A percentile compares a stretch with the other conserved stretches of the same genome.
Evolutionary conservation across 192 early-diverging fungal species (phyloP).

Genomic region (Coemansia sp.): DNA sequence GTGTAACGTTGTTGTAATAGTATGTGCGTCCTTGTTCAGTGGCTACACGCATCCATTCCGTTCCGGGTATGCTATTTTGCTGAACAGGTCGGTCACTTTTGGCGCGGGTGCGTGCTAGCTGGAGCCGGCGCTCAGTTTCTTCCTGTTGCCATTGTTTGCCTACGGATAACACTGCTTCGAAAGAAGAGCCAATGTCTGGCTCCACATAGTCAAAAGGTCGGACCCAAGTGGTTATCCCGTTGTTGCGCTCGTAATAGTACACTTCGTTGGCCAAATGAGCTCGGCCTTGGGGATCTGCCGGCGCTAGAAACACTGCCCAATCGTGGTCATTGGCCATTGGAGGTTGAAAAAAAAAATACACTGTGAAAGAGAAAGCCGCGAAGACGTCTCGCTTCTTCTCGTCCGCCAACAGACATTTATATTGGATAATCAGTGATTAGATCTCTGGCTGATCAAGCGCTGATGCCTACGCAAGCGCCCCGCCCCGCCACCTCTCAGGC

Average conservation of each 20-base stretch:
- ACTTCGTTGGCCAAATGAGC: constrained; percentile 19
- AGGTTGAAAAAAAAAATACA: not conserved
- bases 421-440: too few relatives aligned
- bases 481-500: too few relatives aligned
- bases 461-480: too few relatives aligned
- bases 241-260: constrained; percentile 42
- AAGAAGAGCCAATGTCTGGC: too few relatives aligned
- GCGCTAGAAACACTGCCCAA: constrained; percentile 43
- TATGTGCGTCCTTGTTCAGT: constrained; percentile 33
- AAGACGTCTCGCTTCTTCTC: too few relatives aligned
- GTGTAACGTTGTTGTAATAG: constrained; percentile 24
- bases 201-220: constrained; percentile 38
- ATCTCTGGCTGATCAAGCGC: too few relatives aligned
- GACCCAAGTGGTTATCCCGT: constrained; percentile 40
- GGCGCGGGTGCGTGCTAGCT: constrained; percentile 1
- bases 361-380: too few relatives aligned
- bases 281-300: not conserved
- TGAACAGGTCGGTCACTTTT: constrained; percentile 16
- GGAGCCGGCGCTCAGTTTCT: constrained; percentile 1
- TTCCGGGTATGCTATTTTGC: not conserved
- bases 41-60: constrained; percentile 19
- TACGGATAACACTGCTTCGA: not conserved
- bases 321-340: constrained; percentile 14
- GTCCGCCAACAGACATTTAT: too few relatives aligned
- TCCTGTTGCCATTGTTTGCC: constrained; percentile 18